Evolutionary conservation across 495 filamentous ascomycete genomes (phyloP), one percentile per base, ranked within the genome.

Genomic region (Jackrogersella minutella): DNA sequence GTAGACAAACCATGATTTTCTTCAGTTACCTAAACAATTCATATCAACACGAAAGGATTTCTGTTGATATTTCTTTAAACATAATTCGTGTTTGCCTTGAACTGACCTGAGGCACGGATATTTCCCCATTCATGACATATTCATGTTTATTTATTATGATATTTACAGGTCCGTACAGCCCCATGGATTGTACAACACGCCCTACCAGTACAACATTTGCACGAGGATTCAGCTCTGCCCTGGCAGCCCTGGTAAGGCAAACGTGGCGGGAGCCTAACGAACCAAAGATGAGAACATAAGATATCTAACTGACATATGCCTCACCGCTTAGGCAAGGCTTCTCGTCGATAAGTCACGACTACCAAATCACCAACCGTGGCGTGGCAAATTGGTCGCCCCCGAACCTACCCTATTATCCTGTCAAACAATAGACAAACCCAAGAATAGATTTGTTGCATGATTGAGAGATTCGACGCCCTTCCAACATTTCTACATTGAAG

Each of bases 231-330:
- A 54, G 30, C 19, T 46, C 10, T 53, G 31, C 21, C 34, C 13
- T 30, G 36, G 14, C 41, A 47, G n/a, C n/a, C 26, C 26, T 7
- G 7, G 26, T 30, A 30, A 50, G 41, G 52, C 41, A 41, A 58
- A 63, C 41, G 52, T 63, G 59, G 14, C 61, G 31, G 58, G 10
- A 17, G 16, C 14, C 14, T 50, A 30, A 10, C 52, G 43, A n/a
- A 14, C 5, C 5, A 19, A 5, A 53, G 6, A 53, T 3, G 58
- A 34, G 22, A 4, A 14, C 0, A 13, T 0, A 24, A 2, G 19
- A 16, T 8, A 13, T 21, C 36, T 28, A 44, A 14, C 17, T 36
- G 47, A 44, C 28, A 5, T 16, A 16, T n/a, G 31, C 16, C n/a
- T n/a, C n/a, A n/a, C n/a, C n/a, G n/a, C n/a, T 22, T 16, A n/a